Conservation (phyloP, 2,329 filamentous ascomycete species). For the Nemania sp. region DNA sequence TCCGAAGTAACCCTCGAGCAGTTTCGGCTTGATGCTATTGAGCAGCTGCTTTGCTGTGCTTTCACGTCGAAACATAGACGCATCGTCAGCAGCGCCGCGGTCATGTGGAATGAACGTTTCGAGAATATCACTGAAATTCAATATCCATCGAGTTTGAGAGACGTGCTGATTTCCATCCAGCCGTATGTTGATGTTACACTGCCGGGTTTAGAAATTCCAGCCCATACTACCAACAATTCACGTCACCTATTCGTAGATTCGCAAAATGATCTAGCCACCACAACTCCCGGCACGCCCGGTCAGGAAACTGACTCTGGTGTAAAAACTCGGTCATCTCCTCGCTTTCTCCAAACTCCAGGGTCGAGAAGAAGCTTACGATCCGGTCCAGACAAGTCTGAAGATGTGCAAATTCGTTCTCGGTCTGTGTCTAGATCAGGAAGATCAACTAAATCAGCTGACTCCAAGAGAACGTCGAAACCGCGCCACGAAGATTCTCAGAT, state of each 20-base stretch:
- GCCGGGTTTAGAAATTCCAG: slow-evolving; percentile 48
- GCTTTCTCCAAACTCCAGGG: slow-evolving; percentile 39
- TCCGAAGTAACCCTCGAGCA: slow-evolving; percentile 42
- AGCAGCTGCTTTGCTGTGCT: slow-evolving; percentile 57
- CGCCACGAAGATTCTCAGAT: slow-evolving; percentile 84
- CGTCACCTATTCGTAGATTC: slow-evolving; percentile 51
- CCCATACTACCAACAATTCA: slow-evolving; percentile 45
- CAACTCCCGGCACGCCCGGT: slow-evolving; percentile 28
- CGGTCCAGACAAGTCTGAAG: slow-evolving; percentile 31
- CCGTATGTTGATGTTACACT: slow-evolving; percentile 53
- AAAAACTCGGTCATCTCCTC: slow-evolving; percentile 30
- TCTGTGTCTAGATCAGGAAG: slow-evolving; percentile 39
- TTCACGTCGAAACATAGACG: slow-evolving; percentile 61
- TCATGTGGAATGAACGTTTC: slow-evolving; percentile 72
- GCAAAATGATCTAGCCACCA: slow-evolving; percentile 47
- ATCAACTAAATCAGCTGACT: slow-evolving; percentile 34
- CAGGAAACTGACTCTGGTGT: slow-evolving; percentile 17
- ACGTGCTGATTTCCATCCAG: slow-evolving; percentile 63
- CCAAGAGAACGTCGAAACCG: slow-evolving; percentile 55
- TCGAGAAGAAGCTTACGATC: slow-evolving; percentile 41
- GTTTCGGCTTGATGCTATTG: slow-evolving; percentile 55
- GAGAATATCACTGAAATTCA: slow-evolving; percentile 59
- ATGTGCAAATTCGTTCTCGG: slow-evolving; percentile 32
- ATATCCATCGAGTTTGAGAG: slow-evolving; percentile 67
- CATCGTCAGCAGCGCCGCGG: slow-evolving; percentile 55